phyloP scores from a whole-genome alignment of 495 filamentous ascomycete species.

The Oidiodendron maius region DNA sequence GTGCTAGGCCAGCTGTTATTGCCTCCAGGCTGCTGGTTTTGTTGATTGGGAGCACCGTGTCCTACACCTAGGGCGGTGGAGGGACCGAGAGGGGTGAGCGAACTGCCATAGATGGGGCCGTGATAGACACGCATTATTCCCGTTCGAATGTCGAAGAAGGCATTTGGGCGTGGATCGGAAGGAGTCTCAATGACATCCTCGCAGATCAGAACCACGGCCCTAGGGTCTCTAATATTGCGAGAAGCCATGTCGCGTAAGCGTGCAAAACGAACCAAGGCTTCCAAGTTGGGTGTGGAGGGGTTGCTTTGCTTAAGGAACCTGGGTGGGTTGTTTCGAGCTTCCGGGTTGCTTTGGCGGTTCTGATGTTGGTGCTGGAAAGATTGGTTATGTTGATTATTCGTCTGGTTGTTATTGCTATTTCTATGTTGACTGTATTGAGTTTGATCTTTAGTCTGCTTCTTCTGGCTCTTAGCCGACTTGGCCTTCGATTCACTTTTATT shows the following conservation, averaged over 20 bases:
- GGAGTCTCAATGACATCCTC: constrained; percentile 36
- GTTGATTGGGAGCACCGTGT: background rate
- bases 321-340: background rate
- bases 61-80: constrained; percentile 2
- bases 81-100: constrained; percentile 26
- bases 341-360: constrained; percentile 8
- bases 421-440: constrained; percentile 2
- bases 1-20: constrained; percentile 3
- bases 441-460: constrained; percentile 1
- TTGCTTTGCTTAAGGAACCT: no score
- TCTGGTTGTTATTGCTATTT: background rate
- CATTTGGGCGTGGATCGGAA: constrained; percentile 41
- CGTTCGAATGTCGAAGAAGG: constrained; percentile 37
- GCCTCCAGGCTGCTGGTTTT: background rate
- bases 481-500: background rate
- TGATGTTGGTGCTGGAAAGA: constrained; percentile 4
- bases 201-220: constrained; percentile 32
- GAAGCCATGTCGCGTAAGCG: background rate
- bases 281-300: background rate
- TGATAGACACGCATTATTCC: constrained; percentile 42
- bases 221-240: constrained; percentile 29
- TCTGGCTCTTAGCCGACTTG: background rate
- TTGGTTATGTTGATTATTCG: no score
- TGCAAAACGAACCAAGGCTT: background rate
- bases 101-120: constrained; percentile 40